Evolutionary conservation across 257 asterid genomes (phyloP), one percentile per base, ranked within the genome.

Genomic region (Solanum lycopersicoides): DNA sequence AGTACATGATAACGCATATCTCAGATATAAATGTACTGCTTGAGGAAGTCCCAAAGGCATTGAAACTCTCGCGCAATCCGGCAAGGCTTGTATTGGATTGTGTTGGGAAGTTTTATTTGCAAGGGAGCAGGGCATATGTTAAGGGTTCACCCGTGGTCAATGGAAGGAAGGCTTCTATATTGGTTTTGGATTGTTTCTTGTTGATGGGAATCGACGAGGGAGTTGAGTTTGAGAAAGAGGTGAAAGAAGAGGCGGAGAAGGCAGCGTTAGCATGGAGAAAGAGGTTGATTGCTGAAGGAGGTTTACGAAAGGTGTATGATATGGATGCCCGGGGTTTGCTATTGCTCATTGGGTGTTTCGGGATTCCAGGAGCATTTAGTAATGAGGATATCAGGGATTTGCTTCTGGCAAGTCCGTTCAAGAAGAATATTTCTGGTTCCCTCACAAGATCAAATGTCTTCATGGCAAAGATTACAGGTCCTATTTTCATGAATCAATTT

Each of bases 301-400:
- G 99, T 47, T 16, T 95, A 66, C 86, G 86, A 23, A 89, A 83
- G 88, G 95, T 98, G 71, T 50, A 84, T 77, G 88, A 91, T 91
- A 92, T 92, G 32, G 99, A 96, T 90, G 94, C 98, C 5, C 93
- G 98, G 10, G 99, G 99, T 60, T 91, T 96, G 91, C 89, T 96
- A 87, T 69, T 95, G 91, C 92, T 96, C 45, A 86, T 93, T 76
- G 94, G 92, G 44, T 93, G 98, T 87, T 96, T 94, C 84, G 98
- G 98, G 82, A 77, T 94, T 34, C 96, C 97, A 21, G n/a, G 45
- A 44, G 16, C 23, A 80, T 94, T 96, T 86, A 91, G 79, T 88
- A 85, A 71, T 89, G 95, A 90, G 77, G 98, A 96, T 90, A 74
- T 94, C 42, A 89, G 92, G 91, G 97, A 93, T 91, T 92, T 96